These are phyloP conservation scores for Volutella citrinella DNA, from an alignment of 2,329 filamentous ascomycete genomes.

Conservation along the genomic window DNA sequence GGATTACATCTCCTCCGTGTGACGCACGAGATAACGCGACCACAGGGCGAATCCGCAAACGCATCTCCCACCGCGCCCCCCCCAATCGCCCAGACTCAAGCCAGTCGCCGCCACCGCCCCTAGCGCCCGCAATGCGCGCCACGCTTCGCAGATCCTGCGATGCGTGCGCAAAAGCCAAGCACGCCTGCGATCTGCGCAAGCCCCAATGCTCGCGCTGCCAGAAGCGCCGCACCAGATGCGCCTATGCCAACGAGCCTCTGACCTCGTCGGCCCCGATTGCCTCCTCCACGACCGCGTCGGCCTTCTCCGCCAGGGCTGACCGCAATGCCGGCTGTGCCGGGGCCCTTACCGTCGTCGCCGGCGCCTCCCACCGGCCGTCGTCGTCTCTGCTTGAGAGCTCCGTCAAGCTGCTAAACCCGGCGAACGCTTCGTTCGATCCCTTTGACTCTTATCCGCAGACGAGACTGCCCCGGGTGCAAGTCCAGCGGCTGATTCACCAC, in stretches of 20 bases:
- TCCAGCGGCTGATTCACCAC: conserved; percentile 54
- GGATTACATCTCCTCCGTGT: too few species aligned
- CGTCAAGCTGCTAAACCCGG: conserved; percentile 15
- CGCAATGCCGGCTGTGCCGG: too few species aligned
- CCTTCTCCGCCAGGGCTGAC: too few species aligned
- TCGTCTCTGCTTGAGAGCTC: too few species aligned
- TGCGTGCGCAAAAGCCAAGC: conserved; percentile 54
- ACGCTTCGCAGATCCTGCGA: conserved; percentile 57
- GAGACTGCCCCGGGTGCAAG: conserved; percentile 46
- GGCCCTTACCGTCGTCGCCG: too few species aligned
- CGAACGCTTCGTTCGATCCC: conserved; percentile 44
- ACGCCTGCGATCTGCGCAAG: conserved; percentile 52
- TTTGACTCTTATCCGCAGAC: conserved; percentile 56
- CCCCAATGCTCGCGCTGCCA: conserved; percentile 54
- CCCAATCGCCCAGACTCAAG: too few species aligned
- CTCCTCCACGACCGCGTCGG: background rate
- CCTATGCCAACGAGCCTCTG: conserved; percentile 53
- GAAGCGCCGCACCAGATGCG: conserved; percentile 44
- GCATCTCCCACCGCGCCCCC: too few species aligned
- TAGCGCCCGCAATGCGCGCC: too few species aligned
- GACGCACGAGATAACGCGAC: too few species aligned
- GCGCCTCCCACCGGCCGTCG: too few species aligned
- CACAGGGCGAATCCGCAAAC: too few species aligned
- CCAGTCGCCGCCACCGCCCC: too few species aligned
- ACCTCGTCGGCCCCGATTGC: conserved; percentile 16